Base-by-base conservation (phyloP, 2,329 filamentous ascomycete genomes). In the Xylariaceae sp. region DNA sequence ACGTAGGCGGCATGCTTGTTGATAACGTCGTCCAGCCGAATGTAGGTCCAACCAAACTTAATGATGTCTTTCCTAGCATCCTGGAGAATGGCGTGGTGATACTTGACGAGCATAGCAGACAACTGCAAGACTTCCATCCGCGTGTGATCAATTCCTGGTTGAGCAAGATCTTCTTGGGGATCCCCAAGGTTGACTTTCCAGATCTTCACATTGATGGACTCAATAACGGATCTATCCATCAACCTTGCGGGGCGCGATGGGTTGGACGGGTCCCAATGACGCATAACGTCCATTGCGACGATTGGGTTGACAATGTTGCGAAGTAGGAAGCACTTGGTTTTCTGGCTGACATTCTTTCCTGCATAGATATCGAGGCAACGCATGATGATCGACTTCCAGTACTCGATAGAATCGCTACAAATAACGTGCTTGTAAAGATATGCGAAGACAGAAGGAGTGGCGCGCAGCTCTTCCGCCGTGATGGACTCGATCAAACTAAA, bases 1-100 rank as follows among this genome's bases (percentile, higher is more conserved):
- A 97, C 93, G 69, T 99, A 99, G 2, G 94, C 92, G 0, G 93
- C 94, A 73, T 97, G 94, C 74, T 99, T 99, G 79, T 97, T 99
- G 78, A 99, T 96, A 59, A 96, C 90, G 73, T 99, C 94, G 70
- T 99, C 95, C n/a, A 99, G 83, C 23, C 90, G 86, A 68, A 99
- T 99, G 71, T 96, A 97, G 15, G 92, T 96, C 94, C 94, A 99
- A 2, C 92, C 92, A 74, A 97, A 99, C 75, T 97, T 97, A 71
- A 99, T 99, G 63, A 99, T 93, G 65, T 99, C 94, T 74, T 99
- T 99, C 44, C 95, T 87, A 2, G 90, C 88, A 69, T 97, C 94
- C 66, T 95, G 89, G 1, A 99, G 83, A 56, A 92, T 89, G 37
- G 85, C 84, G 69, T 93, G 87, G 69, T 99, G 91, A 69, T 97